Evolutionary conservation across 305 asterid genomes (phyloP), one percentile per base, ranked within the genome.

Genomic region (Lippia alba): DNA sequence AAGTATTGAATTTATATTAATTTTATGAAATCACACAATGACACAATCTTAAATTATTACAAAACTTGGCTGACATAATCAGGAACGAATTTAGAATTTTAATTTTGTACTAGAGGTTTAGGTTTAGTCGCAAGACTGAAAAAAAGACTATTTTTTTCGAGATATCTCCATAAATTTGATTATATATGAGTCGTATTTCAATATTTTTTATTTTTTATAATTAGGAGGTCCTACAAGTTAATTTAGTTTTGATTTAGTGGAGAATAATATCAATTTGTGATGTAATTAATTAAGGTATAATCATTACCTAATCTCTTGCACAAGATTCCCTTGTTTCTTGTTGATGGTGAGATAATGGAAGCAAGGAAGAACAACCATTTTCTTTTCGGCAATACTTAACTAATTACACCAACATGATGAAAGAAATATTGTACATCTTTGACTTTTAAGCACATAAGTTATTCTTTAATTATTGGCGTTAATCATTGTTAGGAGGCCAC

Each of bases 321-420:
- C 34, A 72, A 78, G 72, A 76, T 74, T 81, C 79, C 62, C 32
- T 16, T 55, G 77, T 82, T 85, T 71, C 76, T 80, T 75, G 83
- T 74, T 76, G 67, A 69, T 73, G 64, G 12, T 66, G 73, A n/a
- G 81, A 70, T 4, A 36, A 4, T 36, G 4, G 0, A 60, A 64
- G 67, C 71, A 60, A 45, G 18, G 30, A 24, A 61, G 64, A 72
- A 24, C 74, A 41, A 49, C 12, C 49, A 44, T 5, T 8, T 44
- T 54, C 24, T 11, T 54, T 57, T 83, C 73, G 78, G 77, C 61
- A 69, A 66, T 72, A 67, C 44, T 49, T 70, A 60, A 70, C 58
- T 71, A 73, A 72, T 74, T 63, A 72, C 46, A 50, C 61, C 72
- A 65, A 41, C 69, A 8, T 34, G 4, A 20, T 17, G 17, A n/a